Percentiles rank a stretch among this genome's conserved stretches.
Conservation (phyloP, 208 protist genomes). For the Leishmania mexicana region DNA sequence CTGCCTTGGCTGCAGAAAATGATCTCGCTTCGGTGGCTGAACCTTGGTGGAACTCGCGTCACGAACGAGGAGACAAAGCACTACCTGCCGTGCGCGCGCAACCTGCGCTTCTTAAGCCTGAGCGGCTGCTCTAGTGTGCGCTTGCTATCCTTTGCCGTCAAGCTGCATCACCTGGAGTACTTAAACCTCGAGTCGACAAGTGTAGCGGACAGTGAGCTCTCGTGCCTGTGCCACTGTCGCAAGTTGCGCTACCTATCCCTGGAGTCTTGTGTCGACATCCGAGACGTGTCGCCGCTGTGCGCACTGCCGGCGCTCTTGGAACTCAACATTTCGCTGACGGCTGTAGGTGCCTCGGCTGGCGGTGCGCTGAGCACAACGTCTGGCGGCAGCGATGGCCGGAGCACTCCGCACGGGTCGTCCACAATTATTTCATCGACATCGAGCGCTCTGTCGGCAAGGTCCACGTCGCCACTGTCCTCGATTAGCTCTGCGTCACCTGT, state of each 20-base stretch:
- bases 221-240: conserved; percentile 23
- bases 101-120: conserved; percentile 54
- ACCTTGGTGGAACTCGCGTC: conserved; percentile 47
- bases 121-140: conserved; percentile 43
- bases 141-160: conserved; percentile 31
- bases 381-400: not conserved
- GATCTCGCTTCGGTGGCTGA: conserved; percentile 38
- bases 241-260: conserved; percentile 53
- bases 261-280: conserved; percentile 46
- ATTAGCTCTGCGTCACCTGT: conserved; percentile 9
- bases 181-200: conserved; percentile 53
- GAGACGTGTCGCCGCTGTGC: conserved; percentile 30
- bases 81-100: conserved; percentile 11
- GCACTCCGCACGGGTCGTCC: conserved; percentile 6
- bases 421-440: conserved; percentile 3
- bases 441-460: not conserved
- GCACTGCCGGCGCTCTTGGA: conserved; percentile 37
- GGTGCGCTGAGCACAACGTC: not conserved
- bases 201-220: conserved; percentile 41
- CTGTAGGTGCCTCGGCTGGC: not conserved
- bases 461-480: conserved; percentile 1
- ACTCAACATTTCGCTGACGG: conserved; percentile 54
- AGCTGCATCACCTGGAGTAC: conserved; percentile 38
- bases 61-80: conserved; percentile 37
- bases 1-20: conserved; percentile 41